phyloP scores from a whole-genome alignment of 177 flowering plant species.

The Vitis hybrid region DNA sequence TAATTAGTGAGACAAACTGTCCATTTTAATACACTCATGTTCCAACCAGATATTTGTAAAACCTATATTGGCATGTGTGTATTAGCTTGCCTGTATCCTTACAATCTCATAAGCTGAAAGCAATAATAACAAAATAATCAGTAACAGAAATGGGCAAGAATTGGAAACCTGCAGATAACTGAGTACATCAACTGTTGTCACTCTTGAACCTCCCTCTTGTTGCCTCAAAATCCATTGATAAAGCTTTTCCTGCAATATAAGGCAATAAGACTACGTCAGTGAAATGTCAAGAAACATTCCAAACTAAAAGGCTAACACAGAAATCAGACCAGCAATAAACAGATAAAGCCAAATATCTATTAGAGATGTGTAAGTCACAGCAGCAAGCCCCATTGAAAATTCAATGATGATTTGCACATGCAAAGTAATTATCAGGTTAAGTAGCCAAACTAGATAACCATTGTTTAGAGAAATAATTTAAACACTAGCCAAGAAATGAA shows the following conservation, averaged over 20 bases:
- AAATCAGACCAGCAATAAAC: not conserved
- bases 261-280: conserved; percentile 1
- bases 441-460: no score
- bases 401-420: no score
- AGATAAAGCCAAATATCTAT: not conserved
- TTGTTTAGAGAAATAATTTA: no score
- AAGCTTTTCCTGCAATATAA: conserved; percentile 68
- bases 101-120: not conserved
- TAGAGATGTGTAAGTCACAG: no score
- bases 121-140: not conserved
- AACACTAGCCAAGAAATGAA: no score
- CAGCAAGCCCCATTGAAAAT: no score
- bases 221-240: conserved; percentile 80
- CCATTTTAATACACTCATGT: no score
- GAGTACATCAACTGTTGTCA: conserved; percentile 54
- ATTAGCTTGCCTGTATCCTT: no score
- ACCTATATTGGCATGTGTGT: no score
- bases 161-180: conserved; percentile 62
- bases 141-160: not conserved
- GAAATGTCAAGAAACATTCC: not conserved
- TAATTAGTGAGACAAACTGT: no score
- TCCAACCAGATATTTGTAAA: no score
- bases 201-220: conserved; percentile 73
- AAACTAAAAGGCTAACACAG: not conserved
- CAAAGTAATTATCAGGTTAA: no score